These are phyloP conservation scores for Gossypium davidsonii DNA, from an alignment of 441 rosid genomes.

Conservation along the genomic window DNA sequence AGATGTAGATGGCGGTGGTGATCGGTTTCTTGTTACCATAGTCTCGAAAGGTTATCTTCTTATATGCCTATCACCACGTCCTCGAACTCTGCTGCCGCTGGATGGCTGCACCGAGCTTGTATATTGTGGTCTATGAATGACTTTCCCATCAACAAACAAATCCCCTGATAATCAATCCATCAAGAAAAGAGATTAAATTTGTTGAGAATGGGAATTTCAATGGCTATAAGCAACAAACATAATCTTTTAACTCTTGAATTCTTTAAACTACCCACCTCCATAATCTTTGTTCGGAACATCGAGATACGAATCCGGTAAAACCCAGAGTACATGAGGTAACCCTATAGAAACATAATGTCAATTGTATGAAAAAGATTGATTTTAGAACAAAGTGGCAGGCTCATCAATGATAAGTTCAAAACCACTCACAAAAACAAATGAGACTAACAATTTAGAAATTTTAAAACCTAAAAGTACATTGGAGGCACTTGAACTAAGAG, in stretches of 20 bases:
- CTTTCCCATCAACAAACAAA: slow-evolving; percentile 76
- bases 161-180: slow-evolving; percentile 49
- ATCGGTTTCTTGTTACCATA: background rate
- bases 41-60: background rate
- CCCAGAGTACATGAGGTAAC: slow-evolving; percentile 88
- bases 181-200: background rate
- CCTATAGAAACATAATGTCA: slow-evolving; percentile 30
- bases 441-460: background rate
- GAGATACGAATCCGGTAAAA: slow-evolving; percentile 85
- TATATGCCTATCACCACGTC: background rate
- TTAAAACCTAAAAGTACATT: background rate
- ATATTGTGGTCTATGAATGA: slow-evolving; percentile 77
- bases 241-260: background rate
- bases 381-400: background rate
- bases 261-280: slow-evolving; percentile 55
- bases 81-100: background rate
- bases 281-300: slow-evolving; percentile 95
- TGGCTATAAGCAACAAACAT: background rate
- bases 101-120: slow-evolving; percentile 41
- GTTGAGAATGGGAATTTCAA: background rate
- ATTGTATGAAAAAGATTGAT: background rate
- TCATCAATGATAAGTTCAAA: background rate
- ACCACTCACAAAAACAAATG: background rate
- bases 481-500: too few relatives aligned
- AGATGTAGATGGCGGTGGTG: background rate